Evolutionary conservation across 768 basidiomycete genomes (phyloP).

Genomic region (Mycena floridula): DNA sequence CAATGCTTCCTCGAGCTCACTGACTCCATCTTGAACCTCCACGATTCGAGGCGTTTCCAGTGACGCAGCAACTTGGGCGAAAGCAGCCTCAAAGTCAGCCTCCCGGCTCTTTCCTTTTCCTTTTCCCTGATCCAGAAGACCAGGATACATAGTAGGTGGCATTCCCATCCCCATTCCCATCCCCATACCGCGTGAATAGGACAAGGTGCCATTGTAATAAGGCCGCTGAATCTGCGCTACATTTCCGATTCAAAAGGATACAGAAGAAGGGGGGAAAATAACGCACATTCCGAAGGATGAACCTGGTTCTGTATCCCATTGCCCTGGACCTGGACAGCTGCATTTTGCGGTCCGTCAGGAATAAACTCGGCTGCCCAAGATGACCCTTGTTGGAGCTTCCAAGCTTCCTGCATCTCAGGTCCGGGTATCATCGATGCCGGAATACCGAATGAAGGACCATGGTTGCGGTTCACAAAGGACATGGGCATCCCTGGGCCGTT

Average conservation of each 20-base stretch:
- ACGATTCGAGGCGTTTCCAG: slow-evolving; percentile 47
- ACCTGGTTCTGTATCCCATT: too few relatives aligned
- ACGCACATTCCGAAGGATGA: too few relatives aligned
- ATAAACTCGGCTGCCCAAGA: slow-evolving; percentile 56
- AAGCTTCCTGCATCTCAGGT: slow-evolving; percentile 31
- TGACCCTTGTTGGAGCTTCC: slow-evolving; percentile 38
- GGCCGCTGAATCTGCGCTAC: too few relatives aligned
- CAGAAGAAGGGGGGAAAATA: too few relatives aligned
- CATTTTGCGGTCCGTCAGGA: too few relatives aligned
- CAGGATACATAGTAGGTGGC: slow-evolving; percentile 28
- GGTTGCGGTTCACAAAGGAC: too few relatives aligned
- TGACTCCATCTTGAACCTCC: slow-evolving; percentile 41
- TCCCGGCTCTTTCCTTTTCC: slow-evolving; percentile 80
- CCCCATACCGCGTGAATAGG: too few relatives aligned
- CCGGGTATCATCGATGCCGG: background rate
- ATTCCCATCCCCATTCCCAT: too few relatives aligned
- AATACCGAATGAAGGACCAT: background rate
- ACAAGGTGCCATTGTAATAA: too few relatives aligned
- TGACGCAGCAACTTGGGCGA: slow-evolving; percentile 59
- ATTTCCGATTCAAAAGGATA: too few relatives aligned
- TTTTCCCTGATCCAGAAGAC: slow-evolving; percentile 30
- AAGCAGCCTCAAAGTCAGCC: slow-evolving; percentile 81
- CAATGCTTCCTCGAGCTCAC: slow-evolving; percentile 32
- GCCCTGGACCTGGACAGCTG: too few relatives aligned
- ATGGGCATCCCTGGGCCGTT: too few relatives aligned